A percentile compares a stretch with the other conserved stretches of the same genome.
These are phyloP conservation scores for Penicillium soppii DNA, from an alignment of 495 filamentous ascomycete genomes.

Conservation along the genomic window DNA sequence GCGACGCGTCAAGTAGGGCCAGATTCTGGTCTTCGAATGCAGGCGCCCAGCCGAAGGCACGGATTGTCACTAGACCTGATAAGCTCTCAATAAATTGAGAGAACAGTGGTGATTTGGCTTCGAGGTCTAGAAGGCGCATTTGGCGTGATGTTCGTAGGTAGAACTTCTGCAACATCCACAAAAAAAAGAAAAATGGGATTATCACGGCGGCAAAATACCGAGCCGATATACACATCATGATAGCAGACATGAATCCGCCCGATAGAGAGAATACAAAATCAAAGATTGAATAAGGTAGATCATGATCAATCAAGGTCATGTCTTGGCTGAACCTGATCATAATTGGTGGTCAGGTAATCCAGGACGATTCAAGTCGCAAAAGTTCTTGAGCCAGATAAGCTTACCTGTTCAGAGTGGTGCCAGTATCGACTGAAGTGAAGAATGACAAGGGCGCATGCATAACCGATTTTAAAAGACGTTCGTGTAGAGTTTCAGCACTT, in stretches of 20 bases:
- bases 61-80: conserved; percentile 45
- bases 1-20: conserved; percentile 33
- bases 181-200: not conserved
- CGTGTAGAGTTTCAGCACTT: too few species aligned
- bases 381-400: not conserved
- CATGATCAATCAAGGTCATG: conserved; percentile 8
- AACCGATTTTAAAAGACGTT: too few species aligned
- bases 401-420: conserved; percentile 7
- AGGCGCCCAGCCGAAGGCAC: conserved; percentile 47
- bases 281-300: conserved; percentile 1
- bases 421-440: conserved; percentile 7
- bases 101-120: conserved; percentile 51
- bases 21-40: conserved; percentile 21
- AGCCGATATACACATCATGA: conserved; percentile 6
- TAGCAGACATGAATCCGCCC: not conserved
- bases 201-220: conserved; percentile 3
- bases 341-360: not conserved
- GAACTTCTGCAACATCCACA: conserved; percentile 18
- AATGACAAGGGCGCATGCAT: conserved; percentile 9
- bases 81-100: conserved; percentile 49
- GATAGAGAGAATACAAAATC: not conserved
- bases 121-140: conserved; percentile 57
- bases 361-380: not conserved
- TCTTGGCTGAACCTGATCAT: conserved; percentile 14
- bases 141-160: conserved; percentile 63